Percentiles rank a stretch among this genome's conserved stretches.
Conservation (phyloP, 192 early-diverging fungal species). For the Linnemannia elongata region DNA sequence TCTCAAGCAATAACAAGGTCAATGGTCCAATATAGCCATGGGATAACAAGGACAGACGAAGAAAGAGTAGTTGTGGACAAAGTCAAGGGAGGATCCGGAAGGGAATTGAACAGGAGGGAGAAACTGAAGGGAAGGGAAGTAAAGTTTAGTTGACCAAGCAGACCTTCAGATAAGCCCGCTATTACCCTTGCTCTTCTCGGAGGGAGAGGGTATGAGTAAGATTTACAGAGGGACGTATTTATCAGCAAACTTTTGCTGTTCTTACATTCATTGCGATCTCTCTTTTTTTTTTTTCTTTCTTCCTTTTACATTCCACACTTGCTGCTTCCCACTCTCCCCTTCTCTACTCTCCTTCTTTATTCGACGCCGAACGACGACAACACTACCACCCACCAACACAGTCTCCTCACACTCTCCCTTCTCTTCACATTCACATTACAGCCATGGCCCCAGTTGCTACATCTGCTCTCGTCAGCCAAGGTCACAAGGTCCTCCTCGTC, state of each 20-base stretch:
- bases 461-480: conserved; percentile 56
- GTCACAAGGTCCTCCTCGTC: conserved; percentile 62
- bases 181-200: too few species aligned
- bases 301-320: background rate
- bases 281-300: background rate
- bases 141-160: background rate
- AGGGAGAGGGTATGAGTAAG: background rate
- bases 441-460: conserved; percentile 41
- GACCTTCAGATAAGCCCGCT: background rate
- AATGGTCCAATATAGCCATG: background rate
- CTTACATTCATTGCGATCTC: background rate
- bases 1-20: background rate
- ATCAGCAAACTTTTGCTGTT: background rate
- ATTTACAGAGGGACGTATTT: background rate
- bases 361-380: background rate
- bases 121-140: background rate
- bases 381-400: background rate
- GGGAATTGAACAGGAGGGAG: background rate
- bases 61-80: background rate
- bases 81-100: background rate
- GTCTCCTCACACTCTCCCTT: background rate
- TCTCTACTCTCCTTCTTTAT: background rate
- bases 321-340: background rate
- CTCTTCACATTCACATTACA: background rate
- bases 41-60: background rate